Percentiles rank a stretch among this genome's conserved stretches.
Conservation (phyloP, 2,329 filamentous ascomycete species). For the Claviceps monticola region DNA sequence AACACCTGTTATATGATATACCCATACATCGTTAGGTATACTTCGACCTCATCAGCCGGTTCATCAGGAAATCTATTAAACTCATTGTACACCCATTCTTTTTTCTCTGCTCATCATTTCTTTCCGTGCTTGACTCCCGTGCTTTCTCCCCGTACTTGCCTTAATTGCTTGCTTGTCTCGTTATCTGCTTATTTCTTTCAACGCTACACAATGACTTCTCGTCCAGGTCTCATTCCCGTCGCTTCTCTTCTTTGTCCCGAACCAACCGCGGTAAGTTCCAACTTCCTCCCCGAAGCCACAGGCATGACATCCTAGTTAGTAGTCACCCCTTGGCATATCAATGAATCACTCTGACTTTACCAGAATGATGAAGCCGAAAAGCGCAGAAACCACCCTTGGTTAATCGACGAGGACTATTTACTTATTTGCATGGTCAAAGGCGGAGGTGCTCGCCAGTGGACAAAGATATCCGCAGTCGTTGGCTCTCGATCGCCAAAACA, state of each 20-base stretch:
- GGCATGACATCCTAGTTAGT: not conserved
- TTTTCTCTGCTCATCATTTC: not conserved
- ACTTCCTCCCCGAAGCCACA: not conserved
- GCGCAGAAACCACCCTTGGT: slow-evolving; percentile 45
- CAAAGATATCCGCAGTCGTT: slow-evolving; percentile 65
- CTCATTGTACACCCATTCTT: not conserved
- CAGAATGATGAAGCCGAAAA: not conserved
- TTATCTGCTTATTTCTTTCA: not conserved
- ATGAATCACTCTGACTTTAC: not conserved
- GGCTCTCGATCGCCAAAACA: slow-evolving; percentile 78
- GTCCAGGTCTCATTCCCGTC: not conserved
- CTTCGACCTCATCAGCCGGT: slow-evolving; percentile 5
- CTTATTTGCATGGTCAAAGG: too few relatives aligned
- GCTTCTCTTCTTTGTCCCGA: not conserved
- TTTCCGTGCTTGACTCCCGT: too few relatives aligned
- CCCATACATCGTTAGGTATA: not conserved
- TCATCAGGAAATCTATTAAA: not conserved
- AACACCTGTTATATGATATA: not conserved
- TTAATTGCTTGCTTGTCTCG: not conserved
- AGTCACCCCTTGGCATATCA: too few relatives aligned
- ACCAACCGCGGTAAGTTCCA: not conserved
- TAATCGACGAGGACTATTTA: slow-evolving; percentile 26
- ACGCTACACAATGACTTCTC: not conserved
- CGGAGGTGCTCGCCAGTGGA: slow-evolving; percentile 77
- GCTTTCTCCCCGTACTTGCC: too few relatives aligned